These are phyloP conservation scores for Ramaria sp. DNA, from an alignment of 768 basidiomycete species.

Conservation along the genomic window DNA sequence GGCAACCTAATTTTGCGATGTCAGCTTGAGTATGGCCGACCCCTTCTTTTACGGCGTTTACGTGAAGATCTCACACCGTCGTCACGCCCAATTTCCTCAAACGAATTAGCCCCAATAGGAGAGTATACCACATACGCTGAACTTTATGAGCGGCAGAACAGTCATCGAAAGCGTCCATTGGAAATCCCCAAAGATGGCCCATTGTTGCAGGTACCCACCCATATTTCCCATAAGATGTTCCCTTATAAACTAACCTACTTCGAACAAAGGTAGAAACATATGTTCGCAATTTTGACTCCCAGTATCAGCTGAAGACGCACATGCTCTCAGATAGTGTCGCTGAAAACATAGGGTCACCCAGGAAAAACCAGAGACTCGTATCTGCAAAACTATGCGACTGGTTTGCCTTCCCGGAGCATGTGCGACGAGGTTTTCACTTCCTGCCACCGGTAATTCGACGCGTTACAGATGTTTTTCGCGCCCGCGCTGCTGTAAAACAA, in stretches of 20 bases:
- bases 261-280: slow-evolving; percentile 7
- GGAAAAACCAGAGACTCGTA: slow-evolving; percentile 16
- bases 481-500: slow-evolving; percentile 33
- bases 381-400: slow-evolving; percentile 40
- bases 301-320: neutral
- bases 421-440: slow-evolving; percentile 41
- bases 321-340: neutral
- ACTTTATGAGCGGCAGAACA: neutral
- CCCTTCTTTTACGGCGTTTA: slow-evolving; percentile 43
- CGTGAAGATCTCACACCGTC: slow-evolving; percentile 56
- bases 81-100: slow-evolving; percentile 31
- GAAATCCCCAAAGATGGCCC: slow-evolving; percentile 4
- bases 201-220: neutral
- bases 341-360: no score
- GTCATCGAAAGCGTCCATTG: neutral
- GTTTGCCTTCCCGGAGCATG: slow-evolving; percentile 38
- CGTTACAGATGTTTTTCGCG: slow-evolving; percentile 56
- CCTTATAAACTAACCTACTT: neutral
- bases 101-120: neutral
- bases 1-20: slow-evolving; percentile 45
- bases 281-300: slow-evolving; percentile 3
- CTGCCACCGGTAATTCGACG: slow-evolving; percentile 60
- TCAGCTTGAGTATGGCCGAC: slow-evolving; percentile 41
- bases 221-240: neutral
- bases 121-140: slow-evolving; percentile 4